Conservation (phyloP, 495 filamentous ascomycete genomes). For the Neurospora sp. region DNA sequence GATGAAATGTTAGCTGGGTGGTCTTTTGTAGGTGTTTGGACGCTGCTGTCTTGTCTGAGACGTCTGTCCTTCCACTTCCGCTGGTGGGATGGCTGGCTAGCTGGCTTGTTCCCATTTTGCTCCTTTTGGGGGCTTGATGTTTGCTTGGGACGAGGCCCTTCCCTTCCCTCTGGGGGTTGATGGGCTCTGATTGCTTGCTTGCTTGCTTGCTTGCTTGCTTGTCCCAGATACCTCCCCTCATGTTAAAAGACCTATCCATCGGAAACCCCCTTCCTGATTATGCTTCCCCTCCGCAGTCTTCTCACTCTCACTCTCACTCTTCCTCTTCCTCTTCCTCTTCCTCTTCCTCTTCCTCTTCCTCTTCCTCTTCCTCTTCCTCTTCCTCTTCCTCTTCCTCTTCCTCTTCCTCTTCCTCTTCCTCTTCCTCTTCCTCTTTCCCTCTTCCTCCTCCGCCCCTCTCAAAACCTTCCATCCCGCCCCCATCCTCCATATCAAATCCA, state of each 20-base stretch:
- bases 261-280: too few relatives aligned
- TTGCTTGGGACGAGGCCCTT: too few relatives aligned
- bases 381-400: not conserved
- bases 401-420: not conserved
- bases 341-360: not conserved
- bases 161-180: not conserved
- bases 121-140: not conserved
- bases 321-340: not conserved
- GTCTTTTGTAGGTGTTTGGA: not conserved
- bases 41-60: not conserved
- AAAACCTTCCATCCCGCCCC: not conserved
- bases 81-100: not conserved
- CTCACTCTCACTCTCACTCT: not conserved
- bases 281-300: too few relatives aligned
- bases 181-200: not conserved
- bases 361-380: not conserved
- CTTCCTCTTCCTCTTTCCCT: not conserved
- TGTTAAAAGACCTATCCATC: not conserved
- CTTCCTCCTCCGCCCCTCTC: not conserved
- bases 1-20: not conserved
- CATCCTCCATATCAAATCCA: too few relatives aligned
- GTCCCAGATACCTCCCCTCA: not conserved
- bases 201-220: not conserved
- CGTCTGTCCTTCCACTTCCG: too few relatives aligned
- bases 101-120: not conserved